phyloP scores from a whole-genome alignment of 192 early-diverging fungal genomes.

The Podila epigama region DNA sequence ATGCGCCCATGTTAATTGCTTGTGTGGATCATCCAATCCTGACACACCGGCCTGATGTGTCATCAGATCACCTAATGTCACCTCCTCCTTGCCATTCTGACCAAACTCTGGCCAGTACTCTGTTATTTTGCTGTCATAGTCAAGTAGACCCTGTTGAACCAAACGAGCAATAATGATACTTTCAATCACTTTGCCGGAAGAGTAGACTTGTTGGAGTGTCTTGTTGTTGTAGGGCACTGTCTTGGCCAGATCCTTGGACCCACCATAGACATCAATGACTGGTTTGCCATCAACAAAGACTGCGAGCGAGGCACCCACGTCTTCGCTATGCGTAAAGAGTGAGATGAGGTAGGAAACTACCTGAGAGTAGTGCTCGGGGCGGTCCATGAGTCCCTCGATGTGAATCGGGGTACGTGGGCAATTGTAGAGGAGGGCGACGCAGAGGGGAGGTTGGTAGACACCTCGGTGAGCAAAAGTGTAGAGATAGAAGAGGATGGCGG shows the following conservation, averaged over 20 bases:
- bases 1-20: slow-evolving; percentile 45
- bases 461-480: slow-evolving; percentile 22
- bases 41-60: slow-evolving; percentile 70
- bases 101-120: slow-evolving; percentile 82
- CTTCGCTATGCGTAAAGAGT: slow-evolving; percentile 36
- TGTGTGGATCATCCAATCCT: slow-evolving; percentile 54
- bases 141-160: slow-evolving; percentile 61
- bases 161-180: slow-evolving; percentile 65
- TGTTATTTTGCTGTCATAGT: slow-evolving; percentile 59
- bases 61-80: slow-evolving; percentile 67
- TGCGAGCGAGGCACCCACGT: slow-evolving; percentile 55
- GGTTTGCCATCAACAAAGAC: slow-evolving; percentile 59
- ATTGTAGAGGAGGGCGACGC: slow-evolving; percentile 2
- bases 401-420: slow-evolving; percentile 7
- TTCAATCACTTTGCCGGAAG: slow-evolving; percentile 66
- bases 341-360: slow-evolving; percentile 25
- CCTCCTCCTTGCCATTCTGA: slow-evolving; percentile 73
- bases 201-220: slow-evolving; percentile 73
- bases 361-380: slow-evolving; percentile 29
- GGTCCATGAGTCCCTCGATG: slow-evolving; percentile 25
- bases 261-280: slow-evolving; percentile 72
- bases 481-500: slow-evolving; percentile 20
- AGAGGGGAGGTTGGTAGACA: slow-evolving; percentile 18
- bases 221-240: slow-evolving; percentile 54
- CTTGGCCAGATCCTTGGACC: slow-evolving; percentile 53